Evolutionary conservation across 768 basidiomycete species (phyloP), one percentile per base, ranked within the genome.

Genomic region (Strobilomyces confusus): DNA sequence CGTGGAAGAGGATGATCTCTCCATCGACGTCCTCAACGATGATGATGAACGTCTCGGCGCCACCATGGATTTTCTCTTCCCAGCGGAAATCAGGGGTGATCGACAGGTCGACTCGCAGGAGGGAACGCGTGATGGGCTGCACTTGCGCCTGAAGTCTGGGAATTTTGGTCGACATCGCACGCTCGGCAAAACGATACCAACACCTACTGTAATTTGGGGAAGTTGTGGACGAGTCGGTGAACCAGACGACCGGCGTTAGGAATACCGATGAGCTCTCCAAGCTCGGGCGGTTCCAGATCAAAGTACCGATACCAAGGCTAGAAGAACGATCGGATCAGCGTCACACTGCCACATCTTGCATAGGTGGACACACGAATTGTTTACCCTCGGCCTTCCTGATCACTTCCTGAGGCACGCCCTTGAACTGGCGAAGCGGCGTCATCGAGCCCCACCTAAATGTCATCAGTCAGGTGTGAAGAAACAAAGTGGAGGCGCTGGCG

Each of bases 41-140:
- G 62, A 99, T 92, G 69, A 88, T 81, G 79, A 99, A 99, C 0
- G 88, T 84, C 70, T 98, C 93, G 0, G 92, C 85, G 0, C 77
- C 70, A 4, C 93, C 91, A 59, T 98, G 95, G 7, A 94, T 82
- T 69, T 92, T 92, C 63, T 93, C 91, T 34, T 98, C 95, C 97
- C 97, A 99, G 42, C 87, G 82, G 82, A 98, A 99, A 66, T 98
- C 97, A n/a, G 97, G 95, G 4, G 84, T 83, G 65, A 99, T 95
- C 3, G 92, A 92, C 15, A 99, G 73, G 58, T 98, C 95, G 51
- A 98, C 87, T 32, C 92, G 84, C 14, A 99, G 80, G 14, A 98
- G 82, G 0, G 92, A 90, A 11, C 95, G 86, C 0, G 97, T 98
- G 63, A 99, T 93, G 0, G 95, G 97, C 62, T 97, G 92, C 0